Evolutionary conservation across 2,329 filamentous ascomycete genomes (phyloP).

Genomic region (Lomentospora prolificans): DNA sequence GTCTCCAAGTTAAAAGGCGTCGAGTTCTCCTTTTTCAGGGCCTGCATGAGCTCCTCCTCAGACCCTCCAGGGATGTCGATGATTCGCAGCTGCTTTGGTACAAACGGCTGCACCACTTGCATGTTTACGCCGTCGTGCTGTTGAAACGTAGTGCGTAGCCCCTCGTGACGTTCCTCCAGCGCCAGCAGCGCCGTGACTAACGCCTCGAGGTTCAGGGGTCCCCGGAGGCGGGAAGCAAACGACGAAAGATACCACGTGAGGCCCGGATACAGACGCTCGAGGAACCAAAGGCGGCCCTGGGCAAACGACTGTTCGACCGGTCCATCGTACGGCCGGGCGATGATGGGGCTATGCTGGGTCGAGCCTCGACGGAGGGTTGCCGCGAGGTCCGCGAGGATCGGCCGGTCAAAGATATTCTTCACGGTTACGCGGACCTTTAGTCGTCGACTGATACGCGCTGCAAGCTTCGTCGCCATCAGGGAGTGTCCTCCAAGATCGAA

Average conservation of each 20-base stretch:
- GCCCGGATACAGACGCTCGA: constrained; percentile 14
- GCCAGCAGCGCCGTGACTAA: constrained; percentile 10
- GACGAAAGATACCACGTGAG: constrained; percentile 14
- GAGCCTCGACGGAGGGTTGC: not conserved
- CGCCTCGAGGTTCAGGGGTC: constrained; percentile 11
- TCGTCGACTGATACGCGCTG: not conserved
- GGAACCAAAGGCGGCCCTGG: constrained; percentile 16
- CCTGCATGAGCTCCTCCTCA: not conserved
- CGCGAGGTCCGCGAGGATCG: not conserved
- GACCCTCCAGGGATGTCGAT: not conserved
- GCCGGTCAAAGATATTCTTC: constrained; percentile 4
- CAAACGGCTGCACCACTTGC: constrained; percentile 8
- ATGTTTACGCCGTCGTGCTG: constrained; percentile 8
- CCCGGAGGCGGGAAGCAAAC: constrained; percentile 10
- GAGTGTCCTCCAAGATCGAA: constrained; percentile 40
- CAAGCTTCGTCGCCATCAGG: constrained; percentile 35
- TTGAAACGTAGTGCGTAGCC: constrained; percentile 14
- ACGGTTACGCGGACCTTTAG: not conserved
- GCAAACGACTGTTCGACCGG: constrained; percentile 16
- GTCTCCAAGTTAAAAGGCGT: constrained; percentile 15
- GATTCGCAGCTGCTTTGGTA: not conserved
- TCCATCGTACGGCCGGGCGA: not conserved
- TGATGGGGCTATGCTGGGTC: not conserved
- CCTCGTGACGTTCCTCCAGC: constrained; percentile 14
- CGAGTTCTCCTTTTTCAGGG: constrained; percentile 12